phyloP scores from a whole-genome alignment of 1,139 yeast species.

The Kodamaea suecica region DNA sequence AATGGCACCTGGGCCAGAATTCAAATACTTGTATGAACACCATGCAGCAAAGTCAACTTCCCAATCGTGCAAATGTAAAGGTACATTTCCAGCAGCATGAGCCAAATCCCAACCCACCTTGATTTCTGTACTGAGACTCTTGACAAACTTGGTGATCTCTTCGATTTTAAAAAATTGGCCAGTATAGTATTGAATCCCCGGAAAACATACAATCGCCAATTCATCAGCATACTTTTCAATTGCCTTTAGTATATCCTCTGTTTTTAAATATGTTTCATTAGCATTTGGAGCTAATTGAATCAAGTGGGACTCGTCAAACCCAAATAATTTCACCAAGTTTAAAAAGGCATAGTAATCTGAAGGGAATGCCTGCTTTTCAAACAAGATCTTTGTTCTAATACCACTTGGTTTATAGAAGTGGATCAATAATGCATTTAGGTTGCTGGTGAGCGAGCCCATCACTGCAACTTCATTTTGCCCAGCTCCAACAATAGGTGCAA shows the following conservation, averaged over 20 bases:
- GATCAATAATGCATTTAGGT: conserved; percentile 69
- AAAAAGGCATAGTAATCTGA: conserved; percentile 86
- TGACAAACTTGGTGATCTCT: conserved; percentile 60
- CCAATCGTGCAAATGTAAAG: conserved; percentile 78
- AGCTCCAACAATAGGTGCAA: conserved; percentile 79
- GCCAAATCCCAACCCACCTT: conserved; percentile 95
- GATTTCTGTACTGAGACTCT: conserved; percentile 40
- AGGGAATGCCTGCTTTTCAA: conserved; percentile 87
- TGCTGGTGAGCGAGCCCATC: conserved; percentile 83
- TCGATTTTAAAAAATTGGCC: conserved; percentile 82
- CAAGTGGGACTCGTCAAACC: conserved; percentile 56
- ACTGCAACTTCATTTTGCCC: conserved; percentile 69
- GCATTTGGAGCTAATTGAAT: conserved; percentile 52
- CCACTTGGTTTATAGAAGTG: conserved; percentile 72
- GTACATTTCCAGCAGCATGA: conserved; percentile 89
- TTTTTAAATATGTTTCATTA: conserved; percentile 55
- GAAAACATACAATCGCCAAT: conserved; percentile 71
- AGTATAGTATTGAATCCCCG: conserved; percentile 90
- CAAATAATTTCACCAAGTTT: conserved; percentile 67
- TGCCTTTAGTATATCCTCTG: conserved; percentile 56
- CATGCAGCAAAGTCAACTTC: conserved; percentile 89
- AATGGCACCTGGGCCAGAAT: conserved; percentile 90
- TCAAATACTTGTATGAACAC: conserved; percentile 90
- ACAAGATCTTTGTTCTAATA: conserved; percentile 63
- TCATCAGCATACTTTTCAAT: conserved; percentile 61